Conservation (phyloP, 352 stramenopile genomes). For the Phytophthora parvispora region DNA sequence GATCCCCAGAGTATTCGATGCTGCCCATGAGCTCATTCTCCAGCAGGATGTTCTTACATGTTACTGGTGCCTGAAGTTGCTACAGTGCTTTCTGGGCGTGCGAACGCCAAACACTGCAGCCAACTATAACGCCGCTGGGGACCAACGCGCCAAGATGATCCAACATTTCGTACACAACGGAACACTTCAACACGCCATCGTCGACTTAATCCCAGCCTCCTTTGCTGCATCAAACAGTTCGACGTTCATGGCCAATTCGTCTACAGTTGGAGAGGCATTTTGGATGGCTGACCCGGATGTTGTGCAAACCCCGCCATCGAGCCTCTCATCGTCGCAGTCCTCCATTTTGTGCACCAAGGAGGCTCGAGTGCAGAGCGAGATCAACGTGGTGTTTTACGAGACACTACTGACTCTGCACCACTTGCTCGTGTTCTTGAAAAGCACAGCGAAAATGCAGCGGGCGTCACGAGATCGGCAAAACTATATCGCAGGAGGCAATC, state of each 20-base stretch:
- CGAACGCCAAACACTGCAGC: conserved; percentile 34
- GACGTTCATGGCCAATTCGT: conserved; percentile 21
- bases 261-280: conserved; percentile 37
- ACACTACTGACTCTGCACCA: conserved; percentile 73
- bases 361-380: conserved; percentile 70
- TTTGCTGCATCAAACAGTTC: conserved; percentile 45
- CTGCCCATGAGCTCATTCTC: conserved; percentile 62
- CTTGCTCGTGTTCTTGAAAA: conserved; percentile 61
- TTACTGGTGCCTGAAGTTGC: conserved; percentile 76
- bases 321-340: conserved; percentile 42
- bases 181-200: conserved; percentile 54
- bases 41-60: conserved; percentile 68
- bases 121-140: conserved; percentile 31
- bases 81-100: conserved; percentile 70
- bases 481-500: conserved; percentile 35
- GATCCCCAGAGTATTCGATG: conserved; percentile 63
- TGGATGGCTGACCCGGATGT: conserved; percentile 50
- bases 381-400: conserved; percentile 79
- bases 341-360: conserved; percentile 61
- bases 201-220: conserved; percentile 64
- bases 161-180: conserved; percentile 66
- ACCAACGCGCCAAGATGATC: conserved; percentile 63
- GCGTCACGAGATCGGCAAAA: conserved; percentile 25
- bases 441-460: conserved; percentile 32
- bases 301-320: conserved; percentile 28